Conservation (phyloP, 257 asterid species). For the Avicennia marina region DNA sequence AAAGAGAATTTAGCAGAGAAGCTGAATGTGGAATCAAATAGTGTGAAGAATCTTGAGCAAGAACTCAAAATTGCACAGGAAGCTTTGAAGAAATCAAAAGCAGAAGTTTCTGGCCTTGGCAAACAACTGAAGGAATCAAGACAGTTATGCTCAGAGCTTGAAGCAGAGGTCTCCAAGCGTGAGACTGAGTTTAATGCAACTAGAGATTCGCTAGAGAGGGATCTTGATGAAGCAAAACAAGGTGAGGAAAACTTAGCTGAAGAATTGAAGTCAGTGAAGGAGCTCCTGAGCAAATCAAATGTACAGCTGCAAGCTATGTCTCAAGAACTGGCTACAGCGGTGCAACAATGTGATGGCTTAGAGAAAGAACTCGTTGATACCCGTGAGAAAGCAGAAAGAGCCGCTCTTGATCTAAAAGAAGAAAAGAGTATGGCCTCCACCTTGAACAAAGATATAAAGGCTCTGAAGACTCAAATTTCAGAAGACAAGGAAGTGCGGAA, state of each 20-base stretch:
- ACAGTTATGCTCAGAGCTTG: conserved; percentile 46
- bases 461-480: conserved; percentile 34
- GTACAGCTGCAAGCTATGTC: conserved; percentile 34
- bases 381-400: conserved; percentile 40
- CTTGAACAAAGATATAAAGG: conserved; percentile 46
- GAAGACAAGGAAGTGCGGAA: conserved; percentile 45
- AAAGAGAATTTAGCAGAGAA: conserved; percentile 36
- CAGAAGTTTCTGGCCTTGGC: conserved; percentile 43
- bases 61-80: conserved; percentile 39
- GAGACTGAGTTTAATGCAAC: conserved; percentile 45
- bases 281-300: conserved; percentile 37
- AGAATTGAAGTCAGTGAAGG: conserved; percentile 48
- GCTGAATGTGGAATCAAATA: conserved; percentile 45
- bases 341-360: conserved; percentile 33
- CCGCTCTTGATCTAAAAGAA: conserved; percentile 37
- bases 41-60: conserved; percentile 43
- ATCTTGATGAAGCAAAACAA: conserved; percentile 43
- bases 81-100: conserved; percentile 43
- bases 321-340: conserved; percentile 38
- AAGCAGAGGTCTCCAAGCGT: conserved; percentile 41
- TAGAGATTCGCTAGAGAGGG: conserved; percentile 39
- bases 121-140: conserved; percentile 49
- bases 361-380: conserved; percentile 55
- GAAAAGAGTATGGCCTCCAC: conserved; percentile 39
- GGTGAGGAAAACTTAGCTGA: conserved; percentile 30